Conservation (phyloP, 495 filamentous ascomycete species). For the Penicillium macrosclerotiorum region DNA sequence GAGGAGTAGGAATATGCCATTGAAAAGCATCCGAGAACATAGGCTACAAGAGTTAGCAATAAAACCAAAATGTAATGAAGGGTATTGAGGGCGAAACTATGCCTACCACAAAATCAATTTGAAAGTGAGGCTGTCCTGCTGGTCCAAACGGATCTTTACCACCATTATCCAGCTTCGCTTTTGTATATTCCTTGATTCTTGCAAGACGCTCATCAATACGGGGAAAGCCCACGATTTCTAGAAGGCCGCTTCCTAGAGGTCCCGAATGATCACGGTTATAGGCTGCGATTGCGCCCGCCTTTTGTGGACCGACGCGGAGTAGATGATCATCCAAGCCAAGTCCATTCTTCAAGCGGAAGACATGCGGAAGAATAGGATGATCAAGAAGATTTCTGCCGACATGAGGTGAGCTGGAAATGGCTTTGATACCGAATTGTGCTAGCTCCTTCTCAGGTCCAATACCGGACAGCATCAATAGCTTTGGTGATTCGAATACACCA, state of each 20-base stretch:
- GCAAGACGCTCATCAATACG: neutral
- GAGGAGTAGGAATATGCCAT: constrained; percentile 45
- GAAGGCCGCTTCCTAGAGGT: constrained; percentile 14
- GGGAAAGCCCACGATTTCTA: constrained; percentile 2
- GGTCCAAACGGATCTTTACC: constrained; percentile 4
- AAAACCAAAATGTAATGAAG: constrained; percentile 22
- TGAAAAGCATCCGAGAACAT: constrained; percentile 37
- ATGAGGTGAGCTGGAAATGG: constrained; percentile 31
- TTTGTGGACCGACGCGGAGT: constrained; percentile 6
- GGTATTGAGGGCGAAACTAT: too few species aligned
- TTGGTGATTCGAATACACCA: constrained; percentile 55
- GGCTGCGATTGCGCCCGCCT: constrained; percentile 20
- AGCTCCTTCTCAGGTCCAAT: constrained; percentile 38
- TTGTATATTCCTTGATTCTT: neutral
- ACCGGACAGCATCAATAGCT: constrained; percentile 61
- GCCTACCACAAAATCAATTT: too few species aligned
- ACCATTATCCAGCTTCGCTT: constrained; percentile 10
- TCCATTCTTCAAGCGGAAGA: constrained; percentile 16
- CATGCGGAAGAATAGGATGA: constrained; percentile 25
- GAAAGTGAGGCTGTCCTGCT: too few species aligned
- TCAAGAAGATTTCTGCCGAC: constrained; percentile 54
- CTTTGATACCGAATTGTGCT: constrained; percentile 7
- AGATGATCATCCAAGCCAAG: constrained; percentile 13
- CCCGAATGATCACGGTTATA: constrained; percentile 19
- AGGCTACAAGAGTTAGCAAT: constrained; percentile 19